Evolutionary conservation across 2,329 filamentous ascomycete species (phyloP).

Genomic region (Cucurbitaria berberidis): DNA sequence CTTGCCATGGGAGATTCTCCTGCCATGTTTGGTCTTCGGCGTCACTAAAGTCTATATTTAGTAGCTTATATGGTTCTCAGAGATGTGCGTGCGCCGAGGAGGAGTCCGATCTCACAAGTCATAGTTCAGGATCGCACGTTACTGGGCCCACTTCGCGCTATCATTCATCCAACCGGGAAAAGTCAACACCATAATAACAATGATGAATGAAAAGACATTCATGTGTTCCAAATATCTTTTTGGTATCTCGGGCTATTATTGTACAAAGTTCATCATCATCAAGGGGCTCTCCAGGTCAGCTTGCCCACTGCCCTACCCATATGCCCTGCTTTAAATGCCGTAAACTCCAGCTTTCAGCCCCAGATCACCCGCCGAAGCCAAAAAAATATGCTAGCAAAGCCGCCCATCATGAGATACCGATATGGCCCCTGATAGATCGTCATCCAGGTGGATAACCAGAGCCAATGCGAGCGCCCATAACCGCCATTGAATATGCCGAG

Average conservation of each 20-base stretch:
- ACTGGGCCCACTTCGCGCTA: too few relatives aligned
- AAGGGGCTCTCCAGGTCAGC: conserved; percentile 4
- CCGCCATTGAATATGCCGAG: not conserved
- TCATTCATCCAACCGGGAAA: too few relatives aligned
- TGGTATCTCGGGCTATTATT: conserved; percentile 10
- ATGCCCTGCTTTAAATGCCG: not conserved
- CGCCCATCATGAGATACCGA: not conserved
- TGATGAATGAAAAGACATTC: too few relatives aligned
- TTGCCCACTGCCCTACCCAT: conserved; percentile 1
- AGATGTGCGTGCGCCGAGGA: too few relatives aligned
- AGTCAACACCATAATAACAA: too few relatives aligned
- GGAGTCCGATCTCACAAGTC: too few relatives aligned
- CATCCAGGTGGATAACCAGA: conserved; percentile 43
- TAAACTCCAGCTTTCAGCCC: conserved; percentile 17
- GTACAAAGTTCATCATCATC: conserved; percentile 21
- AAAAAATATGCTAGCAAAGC: conserved; percentile 3
- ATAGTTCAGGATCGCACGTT: too few relatives aligned
- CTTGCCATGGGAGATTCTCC: too few relatives aligned
- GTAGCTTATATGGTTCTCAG: too few relatives aligned
- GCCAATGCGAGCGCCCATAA: not conserved
- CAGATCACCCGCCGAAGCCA: conserved; percentile 11
- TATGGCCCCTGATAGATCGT: conserved; percentile 2
- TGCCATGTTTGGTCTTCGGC: too few relatives aligned
- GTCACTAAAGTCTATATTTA: too few relatives aligned
- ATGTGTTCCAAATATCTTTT: too few relatives aligned